Base-by-base conservation (phyloP, 768 basidiomycete genomes). In the Mrakia blollopis region DNA sequence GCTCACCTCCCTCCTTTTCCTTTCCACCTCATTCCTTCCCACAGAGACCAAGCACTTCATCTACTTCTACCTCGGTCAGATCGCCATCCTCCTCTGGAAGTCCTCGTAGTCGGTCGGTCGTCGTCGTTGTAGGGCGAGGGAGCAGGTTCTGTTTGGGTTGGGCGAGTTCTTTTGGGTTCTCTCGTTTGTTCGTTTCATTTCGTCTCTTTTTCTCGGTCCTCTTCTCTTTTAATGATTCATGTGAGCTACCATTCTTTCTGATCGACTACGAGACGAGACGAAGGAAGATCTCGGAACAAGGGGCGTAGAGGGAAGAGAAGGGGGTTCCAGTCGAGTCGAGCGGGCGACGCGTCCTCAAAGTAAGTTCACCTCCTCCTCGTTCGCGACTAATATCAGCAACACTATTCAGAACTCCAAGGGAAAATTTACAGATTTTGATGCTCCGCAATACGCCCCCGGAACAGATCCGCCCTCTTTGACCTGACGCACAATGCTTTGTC, bases 41-140 rank as follows among this genome's bases (percentile, higher is more conserved):
- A 41, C 84, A 97, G 94, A 98, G 88, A 96, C 94, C 80, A 95
- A 94, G 85, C 92, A 97, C 83, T 98, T 98, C 86, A 94, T 98
- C 86, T 98, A 98, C 88, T 96, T 96, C 86, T 98, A 96, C 87
- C 87, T 98, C 83, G 94, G 93, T 75, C 86, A 90, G 50, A 90
- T 95, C 81, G 95, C 95, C 78, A 89, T 98, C 85, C 90, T 98
- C 84, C 81, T 84, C 39, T 84, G 84, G 84, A 84, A 84, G 79
- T 83, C 83, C 4, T 83, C 83, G 54, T 84, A 74, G 54, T 57
- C 25, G 2, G 52, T 13, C 52, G 5, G 2, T 28, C 25, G 57
- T n/a, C 57, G 57, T 8, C 2, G 57, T 28, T n/a, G 21, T 25
- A 47, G 39, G 39, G 14, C 44, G 9, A 16, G 44, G 44, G 44